Base-by-base conservation (phyloP, 148 eudicot species). In the Fagopyrum tataricum region DNA sequence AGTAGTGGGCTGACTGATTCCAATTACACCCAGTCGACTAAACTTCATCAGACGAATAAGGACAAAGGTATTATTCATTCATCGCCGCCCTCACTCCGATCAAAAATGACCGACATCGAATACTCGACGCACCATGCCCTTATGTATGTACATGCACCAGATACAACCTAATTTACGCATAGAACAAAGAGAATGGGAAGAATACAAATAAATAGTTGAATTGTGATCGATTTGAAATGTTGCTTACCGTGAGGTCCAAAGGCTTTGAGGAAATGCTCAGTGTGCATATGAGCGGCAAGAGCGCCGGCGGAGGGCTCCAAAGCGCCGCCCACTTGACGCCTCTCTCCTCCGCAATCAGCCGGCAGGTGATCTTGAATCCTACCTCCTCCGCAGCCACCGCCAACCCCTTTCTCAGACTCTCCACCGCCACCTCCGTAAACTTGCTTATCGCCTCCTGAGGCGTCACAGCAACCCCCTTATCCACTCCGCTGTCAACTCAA, bases 1-100 rank as follows among this genome's bases (percentile, higher is more conserved):
- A 43, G 71, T 84, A 93, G 98, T 74, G 91, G 91, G 8, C 86
- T 84, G 59, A 88, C 98, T 13, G 82, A 90, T 78, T 41, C 77
- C 5, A 93, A 90, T 76, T 93, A 88, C 77, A 90, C 89, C 74
- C 89, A 93, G 80, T 75, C 90, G 80, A 90, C 93, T 31, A 81
- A 90, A 70, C 82, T 93, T 67, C 76, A 90, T 84, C 84, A 80
- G 70, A 89, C 70, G 44, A 87, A 81, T 79, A 93, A 85, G 85
- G 89, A 88, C 82, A 83, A 80, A 82, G 96, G 98, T 5, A 6
- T 73, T 42, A 17, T 52, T 52, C 18, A 17, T 21, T 52, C 58
- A 18, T 31, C 37, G n/a, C n/a, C n/a, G n/a, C n/a, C n/a, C n/a
- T n/a, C n/a, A n/a, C n/a, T n/a, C n/a, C n/a, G n/a, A n/a, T n/a